Evolutionary conservation across 1,139 yeast genomes (phyloP), one percentile per base, ranked within the genome.

Genomic region (Debaryomyces nepalensis): DNA sequence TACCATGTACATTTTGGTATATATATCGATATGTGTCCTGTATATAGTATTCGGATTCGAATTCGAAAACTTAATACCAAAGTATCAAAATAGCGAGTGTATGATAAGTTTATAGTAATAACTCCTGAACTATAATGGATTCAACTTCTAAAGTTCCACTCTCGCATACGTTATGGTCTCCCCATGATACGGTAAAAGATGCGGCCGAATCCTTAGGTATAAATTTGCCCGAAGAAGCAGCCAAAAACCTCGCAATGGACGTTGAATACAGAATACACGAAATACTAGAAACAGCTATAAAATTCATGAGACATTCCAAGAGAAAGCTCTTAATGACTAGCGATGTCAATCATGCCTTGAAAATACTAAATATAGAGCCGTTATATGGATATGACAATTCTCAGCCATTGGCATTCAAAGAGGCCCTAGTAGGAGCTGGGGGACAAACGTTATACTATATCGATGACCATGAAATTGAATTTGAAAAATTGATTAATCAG

Each of bases 241-340:
- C 97, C 40, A 88, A 89, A 57, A 89, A 95, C 49, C 71, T 95
- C 47, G 99, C 99, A 4, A 93, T 95, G 99, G 99, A 95, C 63
- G 96, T 93, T 22, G 99, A 95, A 67, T 95, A 95, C 61, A 79
- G 99, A 51, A 89, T 95, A 49, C 95, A 93, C 61, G 99, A 95
- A 66, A 87, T 95, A 35, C 73, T 93, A 45, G 98, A 93, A 64
- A 96, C 95, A 47, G 98, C 99, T 16, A 82, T 87, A 45, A 95
- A 93, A 63, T 91, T 93, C 64, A 95, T 93, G 95, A 79, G 97
- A 55, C 97, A 95, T 62, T 83, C 95, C 26, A 91, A 91, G 62
- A 70, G 98, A 38, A 87, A 87, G 49, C 78, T 87, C 0, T 69
- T 95, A 31, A 84, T 90, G 26, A 88, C 97, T 0, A 75, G 78